Evolutionary conservation across 1,284 basidiomycete genomes (phyloP).

Genomic region (Melampsora americana): DNA sequence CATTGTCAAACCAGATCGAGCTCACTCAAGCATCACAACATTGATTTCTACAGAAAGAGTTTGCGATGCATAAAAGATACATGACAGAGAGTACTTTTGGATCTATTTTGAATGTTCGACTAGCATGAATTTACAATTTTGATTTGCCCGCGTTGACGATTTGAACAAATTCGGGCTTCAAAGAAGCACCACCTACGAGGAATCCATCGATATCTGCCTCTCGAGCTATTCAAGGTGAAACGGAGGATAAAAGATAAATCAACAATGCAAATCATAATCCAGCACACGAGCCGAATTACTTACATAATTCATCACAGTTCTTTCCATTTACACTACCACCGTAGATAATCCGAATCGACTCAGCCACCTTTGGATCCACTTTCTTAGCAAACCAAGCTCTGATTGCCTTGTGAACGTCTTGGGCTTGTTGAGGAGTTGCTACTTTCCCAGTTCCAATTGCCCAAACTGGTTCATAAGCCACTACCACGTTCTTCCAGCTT

Average conservation of each 20-base stretch:
- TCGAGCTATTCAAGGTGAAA: constrained; percentile 58
- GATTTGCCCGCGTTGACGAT: constrained; percentile 45
- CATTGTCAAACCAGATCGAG: background rate
- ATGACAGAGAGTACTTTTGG: background rate
- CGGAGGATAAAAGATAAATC: background rate
- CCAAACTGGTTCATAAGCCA: constrained; percentile 81
- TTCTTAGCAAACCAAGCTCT: constrained; percentile 70
- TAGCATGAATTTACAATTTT: constrained; percentile 21
- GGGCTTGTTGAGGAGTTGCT: constrained; percentile 77
- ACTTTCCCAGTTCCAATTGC: constrained; percentile 98
- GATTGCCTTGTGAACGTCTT: constrained; percentile 83
- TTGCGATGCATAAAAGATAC: constrained; percentile 6
- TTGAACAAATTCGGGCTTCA: constrained; percentile 75
- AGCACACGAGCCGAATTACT: constrained; percentile 52
- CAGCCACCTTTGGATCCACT: constrained; percentile 70
- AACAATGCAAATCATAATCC: background rate
- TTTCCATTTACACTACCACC: constrained; percentile 86
- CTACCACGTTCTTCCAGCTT: constrained; percentile 67
- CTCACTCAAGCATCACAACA: constrained; percentile 2
- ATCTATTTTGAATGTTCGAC: background rate
- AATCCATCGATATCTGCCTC: constrained; percentile 94
- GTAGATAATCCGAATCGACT: constrained; percentile 82
- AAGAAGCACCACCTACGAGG: constrained; percentile 93
- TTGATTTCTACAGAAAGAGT: constrained; percentile 8
- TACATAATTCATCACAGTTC: constrained; percentile 82